Evolutionary conservation across 139 green algal species (phyloP).

Genomic region (Ettlia oleoabundans): DNA sequence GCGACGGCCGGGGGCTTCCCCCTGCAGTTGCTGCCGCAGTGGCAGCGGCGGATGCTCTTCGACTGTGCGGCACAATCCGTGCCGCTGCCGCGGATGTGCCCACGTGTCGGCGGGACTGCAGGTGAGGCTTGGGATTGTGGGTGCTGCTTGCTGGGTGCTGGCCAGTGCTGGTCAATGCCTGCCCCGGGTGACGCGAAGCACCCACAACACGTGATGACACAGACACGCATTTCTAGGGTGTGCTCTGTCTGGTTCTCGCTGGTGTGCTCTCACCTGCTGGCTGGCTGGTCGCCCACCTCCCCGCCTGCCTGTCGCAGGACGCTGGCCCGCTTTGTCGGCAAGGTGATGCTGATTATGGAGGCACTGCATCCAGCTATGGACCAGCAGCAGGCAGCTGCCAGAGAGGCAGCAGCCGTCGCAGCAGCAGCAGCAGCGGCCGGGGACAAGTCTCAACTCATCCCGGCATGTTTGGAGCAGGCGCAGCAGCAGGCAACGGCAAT

Average conservation of each 20-base stretch:
- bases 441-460: not conserved
- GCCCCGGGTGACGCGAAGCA: too few relatives aligned
- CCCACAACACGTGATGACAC: too few relatives aligned
- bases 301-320: conserved; percentile 10
- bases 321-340: conserved; percentile 43
- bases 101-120: conserved; percentile 14
- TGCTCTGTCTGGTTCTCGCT: not conserved
- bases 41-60: not conserved
- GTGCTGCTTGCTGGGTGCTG: too few relatives aligned
- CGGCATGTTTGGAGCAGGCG: not conserved
- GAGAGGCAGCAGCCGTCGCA: not conserved
- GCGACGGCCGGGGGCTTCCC: not conserved
- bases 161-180: too few relatives aligned
- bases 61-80: not conserved
- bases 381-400: not conserved
- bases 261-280: not conserved
- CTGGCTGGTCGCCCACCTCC: not conserved
- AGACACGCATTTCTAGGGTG: too few relatives aligned
- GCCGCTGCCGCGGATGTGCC: not conserved
- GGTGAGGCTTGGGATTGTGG: conserved; percentile 1
- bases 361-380: conserved; percentile 22
- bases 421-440: not conserved
- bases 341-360: conserved; percentile 37
- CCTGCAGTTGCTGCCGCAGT: not conserved
- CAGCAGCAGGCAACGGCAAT: too few relatives aligned